phyloP scores from a whole-genome alignment of 371 early-diverging fungal species.

The Syncephalis plumigaleata region DNA sequence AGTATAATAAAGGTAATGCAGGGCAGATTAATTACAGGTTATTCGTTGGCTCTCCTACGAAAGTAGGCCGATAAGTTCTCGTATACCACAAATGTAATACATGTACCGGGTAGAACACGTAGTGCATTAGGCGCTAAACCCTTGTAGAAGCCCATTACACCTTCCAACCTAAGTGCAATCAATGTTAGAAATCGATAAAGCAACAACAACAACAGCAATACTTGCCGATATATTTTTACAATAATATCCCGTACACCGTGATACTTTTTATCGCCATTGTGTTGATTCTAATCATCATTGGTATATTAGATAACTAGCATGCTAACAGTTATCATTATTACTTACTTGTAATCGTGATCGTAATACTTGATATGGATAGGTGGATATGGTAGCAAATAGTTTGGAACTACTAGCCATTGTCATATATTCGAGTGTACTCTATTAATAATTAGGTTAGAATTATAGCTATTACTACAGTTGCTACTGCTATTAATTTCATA shows the following conservation, averaged over 20 bases:
- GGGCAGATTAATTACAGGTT: too few relatives aligned
- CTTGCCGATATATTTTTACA: slow-evolving; percentile 38
- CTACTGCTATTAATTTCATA: background rate
- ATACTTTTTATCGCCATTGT: slow-evolving; percentile 22
- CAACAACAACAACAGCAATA: background rate
- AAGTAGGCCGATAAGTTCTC: slow-evolving; percentile 36
- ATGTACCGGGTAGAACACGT: slow-evolving; percentile 87
- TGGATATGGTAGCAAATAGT: slow-evolving; percentile 63
- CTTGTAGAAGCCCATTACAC: slow-evolving; percentile 82
- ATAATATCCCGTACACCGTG: slow-evolving; percentile 51
- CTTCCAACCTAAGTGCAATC: slow-evolving; percentile 30
- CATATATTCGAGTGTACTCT: slow-evolving; percentile 54
- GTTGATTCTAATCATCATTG: slow-evolving; percentile 7
- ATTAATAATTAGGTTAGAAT: background rate
- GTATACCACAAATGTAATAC: slow-evolving; percentile 89
- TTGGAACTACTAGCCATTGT: slow-evolving; percentile 79
- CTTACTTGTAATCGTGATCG: slow-evolving; percentile 68
- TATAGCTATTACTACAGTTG: background rate
- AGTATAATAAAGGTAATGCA: too few relatives aligned
- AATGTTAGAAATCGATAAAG: slow-evolving; percentile 4
- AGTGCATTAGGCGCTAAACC: slow-evolving; percentile 79
- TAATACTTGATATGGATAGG: slow-evolving; percentile 92
- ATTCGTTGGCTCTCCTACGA: background rate
- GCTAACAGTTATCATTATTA: background rate
- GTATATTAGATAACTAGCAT: background rate